Percentiles rank a stretch among this genome's conserved stretches.
These are phyloP conservation scores for Diplodia scrobiculata DNA, from an alignment of 2,329 filamentous ascomycete genomes.

Conservation along the genomic window DNA sequence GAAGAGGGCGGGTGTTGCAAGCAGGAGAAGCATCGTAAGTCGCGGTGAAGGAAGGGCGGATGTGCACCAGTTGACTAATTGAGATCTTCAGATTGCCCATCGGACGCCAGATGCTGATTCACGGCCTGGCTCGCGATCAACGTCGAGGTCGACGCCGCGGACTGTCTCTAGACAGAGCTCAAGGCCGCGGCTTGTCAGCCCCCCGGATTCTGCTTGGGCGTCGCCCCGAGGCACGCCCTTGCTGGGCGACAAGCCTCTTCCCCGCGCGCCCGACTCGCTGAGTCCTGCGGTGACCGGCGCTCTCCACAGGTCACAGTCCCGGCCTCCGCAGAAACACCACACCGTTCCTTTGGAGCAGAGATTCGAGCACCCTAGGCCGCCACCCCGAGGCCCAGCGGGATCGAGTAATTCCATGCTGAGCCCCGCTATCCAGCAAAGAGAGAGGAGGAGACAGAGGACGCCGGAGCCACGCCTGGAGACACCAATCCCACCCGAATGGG, in stretches of 20 bases:
- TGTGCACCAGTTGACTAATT: conserved; percentile 11
- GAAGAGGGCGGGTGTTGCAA: conserved; percentile 78
- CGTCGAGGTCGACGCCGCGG: conserved; percentile 20
- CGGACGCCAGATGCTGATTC: conserved; percentile 24
- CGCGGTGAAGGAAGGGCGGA: background rate
- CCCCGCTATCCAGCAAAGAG: conserved; percentile 8
- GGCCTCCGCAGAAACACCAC: conserved; percentile 21
- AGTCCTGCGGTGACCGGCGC: conserved; percentile 9
- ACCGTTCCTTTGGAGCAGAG: conserved; percentile 26
- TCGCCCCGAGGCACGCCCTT: conserved; percentile 22
- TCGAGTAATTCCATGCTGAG: background rate
- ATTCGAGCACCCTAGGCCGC: conserved; percentile 27
- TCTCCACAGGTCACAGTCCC: conserved; percentile 25
- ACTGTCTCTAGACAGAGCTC: conserved; percentile 19
- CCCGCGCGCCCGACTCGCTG: conserved; percentile 21
- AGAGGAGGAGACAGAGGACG: conserved; percentile 16
- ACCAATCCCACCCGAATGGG: conserved; percentile 21
- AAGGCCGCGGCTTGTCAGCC: conserved; percentile 24
- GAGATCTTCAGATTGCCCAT: conserved; percentile 24
- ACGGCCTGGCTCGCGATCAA: conserved; percentile 28
- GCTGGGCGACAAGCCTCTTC: conserved; percentile 27
- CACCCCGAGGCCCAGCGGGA: conserved; percentile 11
- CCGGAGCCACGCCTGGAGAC: conserved; percentile 25
- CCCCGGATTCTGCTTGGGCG: conserved; percentile 21
- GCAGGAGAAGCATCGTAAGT: conserved; percentile 73